Conservation (phyloP, 2,329 filamentous ascomycete genomes). For the Cladophialophora immunda region DNA sequence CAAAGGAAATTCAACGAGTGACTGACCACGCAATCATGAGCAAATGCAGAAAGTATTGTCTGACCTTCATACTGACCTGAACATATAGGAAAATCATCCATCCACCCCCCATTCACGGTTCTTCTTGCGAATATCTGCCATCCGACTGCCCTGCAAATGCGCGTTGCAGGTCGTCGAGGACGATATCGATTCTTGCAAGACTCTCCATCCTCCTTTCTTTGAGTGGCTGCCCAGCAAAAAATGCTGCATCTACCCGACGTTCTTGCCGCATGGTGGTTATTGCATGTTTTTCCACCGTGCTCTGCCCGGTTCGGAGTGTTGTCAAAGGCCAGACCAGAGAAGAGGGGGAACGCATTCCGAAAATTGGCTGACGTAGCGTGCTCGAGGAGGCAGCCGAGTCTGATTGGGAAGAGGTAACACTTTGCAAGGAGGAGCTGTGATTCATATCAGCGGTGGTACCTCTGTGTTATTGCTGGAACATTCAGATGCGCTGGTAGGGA, state of each 20-base stretch:
- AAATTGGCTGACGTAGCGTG: not conserved
- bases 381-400: not conserved
- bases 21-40: not conserved
- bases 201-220: constrained; percentile 1
- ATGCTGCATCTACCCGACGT: not conserved
- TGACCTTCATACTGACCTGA: constrained; percentile 12
- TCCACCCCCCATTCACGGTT: not conserved
- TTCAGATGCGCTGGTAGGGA: not conserved
- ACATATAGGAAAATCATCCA: constrained; percentile 12
- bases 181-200: not conserved
- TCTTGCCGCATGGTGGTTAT: not conserved
- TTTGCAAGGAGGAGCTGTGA: constrained; percentile 10
- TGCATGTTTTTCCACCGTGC: not conserved
- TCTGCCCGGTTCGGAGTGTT: not conserved
- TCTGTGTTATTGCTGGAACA: not conserved
- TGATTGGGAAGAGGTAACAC: not conserved
- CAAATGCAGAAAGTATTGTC: not conserved
- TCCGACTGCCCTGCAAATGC: not conserved
- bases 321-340: not conserved
- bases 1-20: not conserved
- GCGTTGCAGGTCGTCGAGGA: constrained; percentile 4
- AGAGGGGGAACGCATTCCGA: constrained; percentile 4
- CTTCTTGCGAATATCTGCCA: not conserved
- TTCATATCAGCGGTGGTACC: not conserved
- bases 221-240: not conserved